phyloP scores from a whole-genome alignment of 345 rosid genomes.

The Anacardium occidentale region DNA sequence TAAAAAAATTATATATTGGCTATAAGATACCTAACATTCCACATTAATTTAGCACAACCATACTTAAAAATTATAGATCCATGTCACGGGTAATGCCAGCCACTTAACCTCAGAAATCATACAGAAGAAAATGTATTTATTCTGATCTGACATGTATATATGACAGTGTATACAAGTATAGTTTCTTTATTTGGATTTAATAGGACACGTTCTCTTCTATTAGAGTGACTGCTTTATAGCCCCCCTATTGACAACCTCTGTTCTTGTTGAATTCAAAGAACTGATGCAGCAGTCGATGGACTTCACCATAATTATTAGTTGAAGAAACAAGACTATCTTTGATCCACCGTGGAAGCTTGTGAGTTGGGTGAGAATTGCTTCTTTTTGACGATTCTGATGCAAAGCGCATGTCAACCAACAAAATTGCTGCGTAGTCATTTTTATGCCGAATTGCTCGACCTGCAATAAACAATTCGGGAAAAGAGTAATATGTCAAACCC shows the following conservation, averaged over 20 bases:
- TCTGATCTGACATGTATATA: neutral
- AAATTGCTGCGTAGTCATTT: conserved; percentile 82
- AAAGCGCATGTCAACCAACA: conserved; percentile 77
- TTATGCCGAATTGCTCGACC: conserved; percentile 89
- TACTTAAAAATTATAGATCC: neutral
- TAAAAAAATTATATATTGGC: too few relatives aligned
- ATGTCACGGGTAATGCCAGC: neutral
- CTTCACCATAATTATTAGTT: conserved; percentile 77
- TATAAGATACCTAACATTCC: too few relatives aligned
- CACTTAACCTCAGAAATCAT: too few relatives aligned
- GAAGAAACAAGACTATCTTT: conserved; percentile 58
- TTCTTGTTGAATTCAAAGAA: conserved; percentile 72
- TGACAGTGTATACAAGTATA: neutral
- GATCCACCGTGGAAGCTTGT: conserved; percentile 85
- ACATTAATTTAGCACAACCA: neutral
- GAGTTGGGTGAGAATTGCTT: conserved; percentile 53
- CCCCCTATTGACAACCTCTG: conserved; percentile 12
- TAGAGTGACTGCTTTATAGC: neutral
- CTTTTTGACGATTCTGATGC: conserved; percentile 52
- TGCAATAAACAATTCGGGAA: conserved; percentile 20
- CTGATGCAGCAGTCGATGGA: conserved; percentile 68
- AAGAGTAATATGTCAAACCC: neutral
- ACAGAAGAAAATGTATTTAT: neutral
- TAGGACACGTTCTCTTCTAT: neutral
- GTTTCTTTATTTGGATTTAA: neutral